These are phyloP conservation scores for Myriosclerotinia curreyana DNA, from an alignment of 2,329 filamentous ascomycete species.

Conservation along the genomic window DNA sequence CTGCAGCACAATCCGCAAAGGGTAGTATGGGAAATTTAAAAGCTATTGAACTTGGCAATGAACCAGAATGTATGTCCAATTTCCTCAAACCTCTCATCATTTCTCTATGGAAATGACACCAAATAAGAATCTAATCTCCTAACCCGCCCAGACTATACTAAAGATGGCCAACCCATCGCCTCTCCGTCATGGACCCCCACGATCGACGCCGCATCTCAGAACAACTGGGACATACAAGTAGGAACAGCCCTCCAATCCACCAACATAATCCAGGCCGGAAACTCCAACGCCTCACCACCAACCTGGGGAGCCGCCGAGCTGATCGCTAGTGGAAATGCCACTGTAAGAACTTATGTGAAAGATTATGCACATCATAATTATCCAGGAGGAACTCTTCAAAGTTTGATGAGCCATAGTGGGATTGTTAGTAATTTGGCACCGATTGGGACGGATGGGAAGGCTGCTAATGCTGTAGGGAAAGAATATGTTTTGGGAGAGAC, in stretches of 20 bases:
- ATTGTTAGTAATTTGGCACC: constrained; percentile 32
- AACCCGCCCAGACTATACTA: constrained; percentile 37
- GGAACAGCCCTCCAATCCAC: constrained; percentile 27
- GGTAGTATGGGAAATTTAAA: constrained; percentile 48
- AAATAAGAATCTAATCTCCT: constrained; percentile 8
- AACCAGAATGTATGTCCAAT: constrained; percentile 50
- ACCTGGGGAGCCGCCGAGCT: constrained; percentile 36
- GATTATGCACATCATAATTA: constrained; percentile 40
- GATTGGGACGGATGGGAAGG: constrained; percentile 31
- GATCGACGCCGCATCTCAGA: constrained; percentile 33
- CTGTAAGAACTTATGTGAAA: constrained; percentile 31
- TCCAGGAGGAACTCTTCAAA: constrained; percentile 41
- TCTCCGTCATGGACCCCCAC: constrained; percentile 32
- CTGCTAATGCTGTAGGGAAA: constrained; percentile 29
- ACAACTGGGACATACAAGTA: constrained; percentile 32
- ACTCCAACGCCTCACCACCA: constrained; percentile 33
- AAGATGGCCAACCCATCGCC: constrained; percentile 37
- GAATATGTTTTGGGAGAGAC: constrained; percentile 38
- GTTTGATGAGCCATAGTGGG: constrained; percentile 34
- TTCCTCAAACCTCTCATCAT: neutral
- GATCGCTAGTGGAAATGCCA: constrained; percentile 31
- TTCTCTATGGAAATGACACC: neutral
- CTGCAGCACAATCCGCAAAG: constrained; percentile 48
- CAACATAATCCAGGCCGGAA: constrained; percentile 35
- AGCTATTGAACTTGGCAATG: constrained; percentile 56